Base-by-base conservation (phyloP, 2,329 filamentous ascomycete species). In the Pseudogymnoascus sp. region DNA sequence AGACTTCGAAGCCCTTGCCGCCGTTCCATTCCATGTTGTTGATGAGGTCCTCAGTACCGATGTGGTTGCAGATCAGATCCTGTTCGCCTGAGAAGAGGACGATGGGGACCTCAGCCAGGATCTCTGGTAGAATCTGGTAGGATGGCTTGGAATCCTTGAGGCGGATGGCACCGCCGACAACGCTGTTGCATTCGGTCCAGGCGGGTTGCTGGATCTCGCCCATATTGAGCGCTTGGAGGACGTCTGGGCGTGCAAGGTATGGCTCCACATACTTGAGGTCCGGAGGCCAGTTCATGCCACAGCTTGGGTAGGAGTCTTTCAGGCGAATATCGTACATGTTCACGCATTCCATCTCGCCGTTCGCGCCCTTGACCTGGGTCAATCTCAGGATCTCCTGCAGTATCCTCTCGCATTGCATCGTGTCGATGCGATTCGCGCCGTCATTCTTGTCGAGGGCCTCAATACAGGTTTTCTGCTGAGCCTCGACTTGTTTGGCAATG, bases 311-410 rank as follows among this genome's bases (percentile, higher is more conserved):
- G 5, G 78, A 79, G 75, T 99, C 95, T 67, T 81, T 87, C 56
- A 97, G 82, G 56, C 93, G 90, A 62, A 97, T 84, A 74, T 99
- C 95, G 75, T 99, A 99, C 91, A 97, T 97, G 78, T 99, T 99
- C 74, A 87, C 75, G 75, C 96, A 99, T 16, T 75, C 71, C 50
- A 61, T 65, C 44, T 83, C 74, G 60, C 81, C 80, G 63, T 82
- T 75, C 18, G 80, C 79, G 12, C 78, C 79, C 37, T 78, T 78
- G 61, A 83, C 81, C 64, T 80, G 77, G 1, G 90, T 93, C 59
- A 86, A 74, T 31, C 81, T 77, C 3, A 97, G 82, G 60, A 97
- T 84, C 8, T 86, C 79, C 63, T 87, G 82, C 68, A 99, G 81
- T 59, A 99, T 87, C 4, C 76, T 73, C 74, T 99, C 95, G 76